Evolutionary conservation across 495 filamentous ascomycete species (phyloP).

Genomic region (Xylaria scruposa): DNA sequence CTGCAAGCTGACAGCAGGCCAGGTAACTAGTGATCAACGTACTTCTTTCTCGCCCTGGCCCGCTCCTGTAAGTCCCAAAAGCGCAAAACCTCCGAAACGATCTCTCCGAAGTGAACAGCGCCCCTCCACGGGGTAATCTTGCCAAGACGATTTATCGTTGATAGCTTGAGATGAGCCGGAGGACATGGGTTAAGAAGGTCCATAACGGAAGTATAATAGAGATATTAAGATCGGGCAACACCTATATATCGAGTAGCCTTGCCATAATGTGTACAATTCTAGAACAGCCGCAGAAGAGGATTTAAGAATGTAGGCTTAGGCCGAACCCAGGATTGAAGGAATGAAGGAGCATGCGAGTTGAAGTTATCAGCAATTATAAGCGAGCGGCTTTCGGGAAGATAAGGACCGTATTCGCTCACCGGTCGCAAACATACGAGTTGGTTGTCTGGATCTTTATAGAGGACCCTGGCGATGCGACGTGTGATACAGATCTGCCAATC

Average conservation of each 20-base stretch:
- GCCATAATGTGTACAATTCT: neutral
- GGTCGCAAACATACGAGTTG: constrained; percentile 1
- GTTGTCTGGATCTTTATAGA: constrained; percentile 2
- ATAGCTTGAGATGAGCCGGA: constrained; percentile 4
- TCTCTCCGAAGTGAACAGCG: constrained; percentile 1
- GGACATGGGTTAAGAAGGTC: neutral
- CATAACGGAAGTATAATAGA: neutral
- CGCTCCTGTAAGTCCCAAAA: constrained; percentile 10
- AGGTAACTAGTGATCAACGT: neutral
- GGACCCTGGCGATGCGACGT: neutral
- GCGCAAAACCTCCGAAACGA: constrained; percentile 9
- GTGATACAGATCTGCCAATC: neutral
- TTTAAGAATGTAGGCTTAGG: neutral
- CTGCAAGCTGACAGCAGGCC: constrained; percentile 9
- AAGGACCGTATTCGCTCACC: neutral
- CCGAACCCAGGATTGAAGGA: constrained; percentile 15
- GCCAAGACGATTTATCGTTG: constrained; percentile 1
- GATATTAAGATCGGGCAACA: constrained; percentile 13
- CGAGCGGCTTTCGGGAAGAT: constrained; percentile 16
- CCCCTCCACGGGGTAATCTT: neutral
- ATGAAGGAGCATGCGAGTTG: constrained; percentile 18
- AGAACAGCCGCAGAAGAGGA: neutral
- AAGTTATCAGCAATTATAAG: neutral
- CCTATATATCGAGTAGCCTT: neutral
- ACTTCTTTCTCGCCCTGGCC: neutral